These are phyloP conservation scores for Orobanche coerulescens DNA, from an alignment of 257 asterid species.

Conservation along the genomic window DNA sequence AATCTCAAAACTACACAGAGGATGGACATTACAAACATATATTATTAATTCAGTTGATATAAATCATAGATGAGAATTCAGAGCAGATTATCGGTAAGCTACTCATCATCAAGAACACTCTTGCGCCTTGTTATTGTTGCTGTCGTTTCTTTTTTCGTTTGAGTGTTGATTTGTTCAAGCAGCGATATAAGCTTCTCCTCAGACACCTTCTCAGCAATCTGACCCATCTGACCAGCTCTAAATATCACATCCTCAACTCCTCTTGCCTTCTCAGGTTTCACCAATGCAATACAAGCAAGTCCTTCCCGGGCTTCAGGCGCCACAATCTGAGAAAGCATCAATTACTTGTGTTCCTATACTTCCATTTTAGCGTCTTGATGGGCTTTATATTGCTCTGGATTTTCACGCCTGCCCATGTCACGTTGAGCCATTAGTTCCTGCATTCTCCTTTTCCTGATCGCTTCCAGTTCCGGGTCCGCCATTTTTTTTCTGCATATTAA, in stretches of 20 bases:
- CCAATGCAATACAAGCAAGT: conserved; percentile 86
- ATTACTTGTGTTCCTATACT: conserved; percentile 75
- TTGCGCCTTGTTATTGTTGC: conserved; percentile 81
- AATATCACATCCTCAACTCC: conserved; percentile 93
- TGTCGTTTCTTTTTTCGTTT: conserved; percentile 80
- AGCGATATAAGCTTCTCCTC: conserved; percentile 59
- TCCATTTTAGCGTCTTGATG: conserved; percentile 98
- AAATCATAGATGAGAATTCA: too few species aligned
- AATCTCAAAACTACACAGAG: too few species aligned
- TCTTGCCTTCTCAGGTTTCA: conserved; percentile 93
- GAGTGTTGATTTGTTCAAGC: conserved; percentile 92
- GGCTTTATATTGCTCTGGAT: conserved; percentile 69
- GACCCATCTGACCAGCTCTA: conserved; percentile 82
- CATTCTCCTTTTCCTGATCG: too few species aligned
- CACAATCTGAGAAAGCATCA: conserved; percentile 71
- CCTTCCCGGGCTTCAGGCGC: conserved; percentile 81
- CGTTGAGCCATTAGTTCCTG: too few species aligned
- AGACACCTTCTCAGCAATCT: conserved; percentile 71
- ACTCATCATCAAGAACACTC: too few species aligned
- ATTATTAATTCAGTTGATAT: too few species aligned
- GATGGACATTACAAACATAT: too few species aligned
- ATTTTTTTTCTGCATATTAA: too few species aligned
- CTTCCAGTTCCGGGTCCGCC: too few species aligned
- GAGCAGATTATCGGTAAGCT: too few species aligned
- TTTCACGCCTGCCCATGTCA: conserved; percentile 62